Evolutionary conservation across 2,329 filamentous ascomycete genomes (phyloP).

Genomic region (Colletotrichum navitas): DNA sequence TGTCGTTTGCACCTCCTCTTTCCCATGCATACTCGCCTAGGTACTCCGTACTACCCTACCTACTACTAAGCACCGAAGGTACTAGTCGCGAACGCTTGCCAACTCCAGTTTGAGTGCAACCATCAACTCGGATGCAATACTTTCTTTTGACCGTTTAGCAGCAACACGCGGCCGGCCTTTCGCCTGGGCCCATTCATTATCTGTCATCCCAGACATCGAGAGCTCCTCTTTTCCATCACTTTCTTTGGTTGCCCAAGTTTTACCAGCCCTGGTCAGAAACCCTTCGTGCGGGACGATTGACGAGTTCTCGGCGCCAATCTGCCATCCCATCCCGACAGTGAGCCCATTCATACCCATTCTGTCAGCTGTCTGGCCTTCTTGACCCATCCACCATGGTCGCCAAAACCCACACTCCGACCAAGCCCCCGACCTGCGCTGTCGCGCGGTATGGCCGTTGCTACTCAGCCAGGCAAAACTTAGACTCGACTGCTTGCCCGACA

Average conservation of each 20-base stretch:
- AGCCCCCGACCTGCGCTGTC: constrained; percentile 28
- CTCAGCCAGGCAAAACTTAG: constrained; percentile 6
- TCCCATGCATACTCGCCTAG: not conserved
- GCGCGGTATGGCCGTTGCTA: constrained; percentile 3
- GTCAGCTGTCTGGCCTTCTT: not conserved
- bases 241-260: constrained; percentile 33
- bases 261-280: constrained; percentile 34
- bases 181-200: constrained; percentile 6
- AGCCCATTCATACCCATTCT: constrained; percentile 34
- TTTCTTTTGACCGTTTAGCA: constrained; percentile 25
- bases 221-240: constrained; percentile 27
- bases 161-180: constrained; percentile 18
- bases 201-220: constrained; percentile 30
- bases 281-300: constrained; percentile 32
- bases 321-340: constrained; percentile 33
- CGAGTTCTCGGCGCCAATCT: constrained; percentile 33
- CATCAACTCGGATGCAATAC: constrained; percentile 15
- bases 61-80: too few species aligned
- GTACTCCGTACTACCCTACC: too few species aligned
- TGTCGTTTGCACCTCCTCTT: constrained; percentile 32
- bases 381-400: constrained; percentile 2
- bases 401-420: constrained; percentile 16
- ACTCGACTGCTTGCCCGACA: not conserved
- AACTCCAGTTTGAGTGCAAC: not conserved
- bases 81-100: too few species aligned